Evolutionary conservation across 2,329 filamentous ascomycete genomes (phyloP), one percentile per base, ranked within the genome.

Genomic region (Emmonsiellopsis sp.): DNA sequence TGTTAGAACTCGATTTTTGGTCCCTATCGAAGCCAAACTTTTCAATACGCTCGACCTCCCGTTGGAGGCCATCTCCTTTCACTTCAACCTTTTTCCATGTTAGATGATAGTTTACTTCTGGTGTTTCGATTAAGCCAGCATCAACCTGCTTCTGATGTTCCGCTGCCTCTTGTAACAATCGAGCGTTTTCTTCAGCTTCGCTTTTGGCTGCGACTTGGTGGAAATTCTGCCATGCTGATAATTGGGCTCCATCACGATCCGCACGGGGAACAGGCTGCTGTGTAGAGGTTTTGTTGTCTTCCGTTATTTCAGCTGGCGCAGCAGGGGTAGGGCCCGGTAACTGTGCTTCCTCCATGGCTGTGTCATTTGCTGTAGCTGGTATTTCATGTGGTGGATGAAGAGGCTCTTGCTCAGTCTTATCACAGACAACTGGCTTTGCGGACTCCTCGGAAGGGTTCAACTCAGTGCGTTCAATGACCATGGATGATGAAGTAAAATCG

Each of bases 171-270:
- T 57, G 35, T 38, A 67, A 52, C 34, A 63, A 62, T 5, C 62
- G 61, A 26, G 63, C 61, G 47, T 62, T 63, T 41, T 71, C 70
- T 37, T 62, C 62, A 0, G 65, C 64, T 49, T 71, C 69, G 7
- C 61, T 59, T 47, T 63, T 59, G 6, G 67, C 60, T 16, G 68
- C 67, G 35, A 64, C 56, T 2, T 56, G 53, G 37, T 67, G 60
- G 40, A 74, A 73, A 26, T 66, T 66, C 26, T 70, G 65, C 72
- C 71, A 74, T 0, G 70, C 70, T 7, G 63, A 67, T 26, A 51
- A 13, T 10, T 51, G 49, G 2, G 15, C 38, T 50, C 60, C n/a
- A 8, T 57, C 57, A 31, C 32, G 42, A 10, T 53, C 52, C 30
- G 42, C 43, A 10, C 5, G n/a, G 34, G 46, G 47, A 31, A 44